Base-by-base conservation (phyloP, 306 rosid genomes). In the Medicago arabica region DNA sequence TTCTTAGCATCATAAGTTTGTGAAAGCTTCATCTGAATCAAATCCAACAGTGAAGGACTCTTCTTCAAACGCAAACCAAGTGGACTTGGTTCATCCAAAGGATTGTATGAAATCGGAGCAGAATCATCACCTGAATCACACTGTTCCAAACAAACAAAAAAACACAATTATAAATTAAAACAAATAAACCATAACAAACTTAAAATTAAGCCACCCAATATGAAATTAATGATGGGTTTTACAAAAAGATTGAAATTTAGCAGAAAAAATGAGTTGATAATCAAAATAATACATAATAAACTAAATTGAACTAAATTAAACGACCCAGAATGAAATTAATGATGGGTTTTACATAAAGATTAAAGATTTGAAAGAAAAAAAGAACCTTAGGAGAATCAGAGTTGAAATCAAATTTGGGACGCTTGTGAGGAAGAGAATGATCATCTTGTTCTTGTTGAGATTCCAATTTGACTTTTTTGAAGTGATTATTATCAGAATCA, bases 1-100 rank as follows among this genome's bases (percentile, higher is more conserved):
- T 78, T 90, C 75, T 71, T 80, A 40, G 53, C 43, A 4, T 67
- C 55, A 8, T 78, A 80, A 57, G 77, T 82, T 64, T 90, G 90
- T 0, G 94, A 84, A 7, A 92, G 94, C 81, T 75, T 92, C 94
- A 88, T 88, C 86, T 90, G 94, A 79, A 92, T 92, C 85, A 90
- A 87, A 76, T 92, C 98, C 87, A 92, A 71, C 54, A 90, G 89
- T 3, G 98, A 90, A 0, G 98, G 98, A 57, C 94, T 92, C 62
- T 92, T 92, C 79, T 80, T 87, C 8, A 92, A 86, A 34, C 90
- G 89, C 89, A 92, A 86, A 9, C 96, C 98, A 15, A 92, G 75
- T 0, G 98, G 96, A 54, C 97, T 92, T n/a, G 93, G 97, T 76
- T 92, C 97, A 74, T 92, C 89, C 13, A 89, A 70, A 4, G 93